These are phyloP conservation scores for Benincasa hispida DNA, from an alignment of 306 rosid genomes.

Conservation along the genomic window DNA sequence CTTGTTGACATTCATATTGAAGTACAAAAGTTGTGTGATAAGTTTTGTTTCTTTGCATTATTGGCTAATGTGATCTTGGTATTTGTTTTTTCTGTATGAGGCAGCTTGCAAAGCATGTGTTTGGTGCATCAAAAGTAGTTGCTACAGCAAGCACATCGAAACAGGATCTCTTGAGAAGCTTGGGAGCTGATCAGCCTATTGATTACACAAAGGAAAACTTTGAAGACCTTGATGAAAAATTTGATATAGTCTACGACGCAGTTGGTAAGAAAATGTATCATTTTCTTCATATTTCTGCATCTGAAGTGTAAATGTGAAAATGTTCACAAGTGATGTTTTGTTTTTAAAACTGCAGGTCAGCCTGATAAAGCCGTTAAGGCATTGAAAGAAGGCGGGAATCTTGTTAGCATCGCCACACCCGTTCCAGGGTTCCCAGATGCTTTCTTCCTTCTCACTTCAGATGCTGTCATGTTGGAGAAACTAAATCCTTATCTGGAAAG, in stretches of 20 bases:
- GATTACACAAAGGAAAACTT: constrained; percentile 51
- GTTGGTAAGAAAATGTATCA: constrained; percentile 26
- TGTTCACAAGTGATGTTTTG: neutral
- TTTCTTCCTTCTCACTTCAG: constrained; percentile 30
- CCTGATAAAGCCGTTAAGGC: constrained; percentile 37
- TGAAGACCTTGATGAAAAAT: constrained; percentile 49
- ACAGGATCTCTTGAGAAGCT: constrained; percentile 31
- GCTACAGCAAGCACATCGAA: constrained; percentile 56
- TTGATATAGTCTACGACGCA: constrained; percentile 53
- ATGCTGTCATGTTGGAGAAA: constrained; percentile 35
- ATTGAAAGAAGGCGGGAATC: constrained; percentile 52
- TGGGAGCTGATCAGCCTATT: constrained; percentile 49
- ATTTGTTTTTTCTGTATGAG: neutral
- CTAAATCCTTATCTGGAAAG: constrained; percentile 49
- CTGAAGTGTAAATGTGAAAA: constrained; percentile 2
- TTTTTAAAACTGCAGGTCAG: constrained; percentile 25
- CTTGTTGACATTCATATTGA: neutral
- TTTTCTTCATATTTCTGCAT: neutral
- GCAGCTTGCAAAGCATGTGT: constrained; percentile 60
- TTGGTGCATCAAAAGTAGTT: constrained; percentile 48
- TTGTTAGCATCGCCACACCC: constrained; percentile 32
- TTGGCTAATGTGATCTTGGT: neutral
- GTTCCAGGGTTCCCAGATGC: constrained; percentile 25
- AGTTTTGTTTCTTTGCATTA: neutral
- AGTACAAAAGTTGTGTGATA: neutral